Evolutionary conservation across 2,329 filamentous ascomycete genomes (phyloP), one percentile per base, ranked within the genome.

Genomic region (Sclerotinia spermophila): DNA sequence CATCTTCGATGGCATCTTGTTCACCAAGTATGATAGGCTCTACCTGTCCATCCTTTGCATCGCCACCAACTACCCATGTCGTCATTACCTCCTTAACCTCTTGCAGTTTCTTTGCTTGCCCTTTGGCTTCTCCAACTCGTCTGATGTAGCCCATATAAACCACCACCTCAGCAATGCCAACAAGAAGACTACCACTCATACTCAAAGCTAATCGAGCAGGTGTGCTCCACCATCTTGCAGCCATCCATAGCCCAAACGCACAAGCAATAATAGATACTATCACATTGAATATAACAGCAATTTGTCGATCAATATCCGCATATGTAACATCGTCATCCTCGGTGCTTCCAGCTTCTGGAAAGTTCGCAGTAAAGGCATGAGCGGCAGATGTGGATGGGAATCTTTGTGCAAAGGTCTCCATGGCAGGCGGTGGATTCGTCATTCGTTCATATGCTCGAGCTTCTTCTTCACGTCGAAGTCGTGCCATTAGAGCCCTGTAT

Each of bases 251-350:
- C 11, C 91, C 92, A 3, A 86, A 89, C 3, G 89, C 91, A 66
- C 91, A 92, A 59, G 94, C 92, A 3, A 95, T 83, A 68, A 97
- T 92, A 67, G 93, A 97, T 68, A 97, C 85, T 53, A 97, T 82
- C 66, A 98, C 93, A 80, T 98, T 99, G 77, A 97, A 85, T 67
- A 98, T 93, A 11, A 98, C 84, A 56, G 92, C 89, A 70, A 96
- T 82, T 77, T 96, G 93, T n/a, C 92, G 86, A 79, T 95, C 91
- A 1, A 96, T 84, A 72, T 96, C 92, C 48, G 87, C 86, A 73
- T 89, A 90, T 3, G 89, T 90, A 3, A 91, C 82, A 2, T 90
- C 89, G 73, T 93, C 91, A 74, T 87, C 83, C 71, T 85, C 84
- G 11, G 75, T 62, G 68, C 80, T 73, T 27, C 75, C 66, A 70